A percentile compares a stretch with the other conserved stretches of the same genome.
Conservation (phyloP, 768 basidiomycete genomes). For the Inosperma sp. region DNA sequence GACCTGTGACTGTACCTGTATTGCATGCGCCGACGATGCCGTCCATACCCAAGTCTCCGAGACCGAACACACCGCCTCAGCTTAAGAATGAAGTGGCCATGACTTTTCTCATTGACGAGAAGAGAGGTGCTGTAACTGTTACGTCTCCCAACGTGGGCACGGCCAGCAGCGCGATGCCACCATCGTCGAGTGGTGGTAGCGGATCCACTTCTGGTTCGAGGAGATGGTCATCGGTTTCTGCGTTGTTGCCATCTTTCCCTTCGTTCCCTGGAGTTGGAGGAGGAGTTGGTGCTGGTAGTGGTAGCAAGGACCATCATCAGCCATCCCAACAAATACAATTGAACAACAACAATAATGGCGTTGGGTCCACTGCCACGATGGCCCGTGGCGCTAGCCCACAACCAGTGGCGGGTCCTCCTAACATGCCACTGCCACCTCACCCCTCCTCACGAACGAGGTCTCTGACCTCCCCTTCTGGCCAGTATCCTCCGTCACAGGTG, state of each 20-base stretch:
- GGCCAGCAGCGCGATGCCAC: conserved; percentile 2
- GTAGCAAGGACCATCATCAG: conserved; percentile 4
- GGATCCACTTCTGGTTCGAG: conserved; percentile 21
- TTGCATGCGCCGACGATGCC: no score
- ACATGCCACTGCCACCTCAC: conserved; percentile 23
- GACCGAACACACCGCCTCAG: conserved; percentile 13
- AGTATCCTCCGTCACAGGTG: conserved; percentile 13
- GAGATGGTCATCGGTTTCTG: conserved; percentile 42
- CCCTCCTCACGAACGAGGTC: conserved; percentile 29
- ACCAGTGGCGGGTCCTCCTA: conserved; percentile 21
- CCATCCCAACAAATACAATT: conserved; percentile 3
- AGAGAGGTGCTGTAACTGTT: conserved; percentile 13
- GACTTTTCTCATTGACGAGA: conserved; percentile 13
- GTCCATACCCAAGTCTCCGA: conserved; percentile 13
- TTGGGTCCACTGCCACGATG: conserved; percentile 5
- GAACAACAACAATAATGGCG: no score
- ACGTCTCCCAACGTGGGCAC: conserved; percentile 1
- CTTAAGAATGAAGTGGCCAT: conserved; percentile 16
- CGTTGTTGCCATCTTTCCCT: conserved; percentile 38
- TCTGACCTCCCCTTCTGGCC: conserved; percentile 27
- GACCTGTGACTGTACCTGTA: no score
- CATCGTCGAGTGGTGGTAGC: conserved; percentile 1
- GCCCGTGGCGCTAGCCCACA: no score
- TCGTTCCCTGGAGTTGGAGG: no score
- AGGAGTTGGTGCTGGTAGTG: conserved; percentile 14